phyloP scores from a whole-genome alignment of 2,329 filamentous ascomycete genomes.

The Penicillium sp. region DNA sequence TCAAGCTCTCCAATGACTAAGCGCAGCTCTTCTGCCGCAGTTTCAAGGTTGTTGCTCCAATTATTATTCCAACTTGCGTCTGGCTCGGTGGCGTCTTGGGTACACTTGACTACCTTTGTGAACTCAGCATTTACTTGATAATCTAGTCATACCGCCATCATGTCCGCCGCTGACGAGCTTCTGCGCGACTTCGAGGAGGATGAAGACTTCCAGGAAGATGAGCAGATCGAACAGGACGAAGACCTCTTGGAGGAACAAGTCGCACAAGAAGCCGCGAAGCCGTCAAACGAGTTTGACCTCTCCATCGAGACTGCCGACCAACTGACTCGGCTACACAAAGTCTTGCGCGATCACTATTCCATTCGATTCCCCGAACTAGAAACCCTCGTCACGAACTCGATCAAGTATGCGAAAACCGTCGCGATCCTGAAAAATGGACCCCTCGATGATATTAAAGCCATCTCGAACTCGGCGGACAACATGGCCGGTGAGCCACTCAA shows the following conservation, averaged over 20 bases:
- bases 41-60: constrained; percentile 2
- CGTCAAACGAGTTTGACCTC: constrained; percentile 81
- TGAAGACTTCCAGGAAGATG: constrained; percentile 60
- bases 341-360: constrained; percentile 94
- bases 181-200: constrained; percentile 78
- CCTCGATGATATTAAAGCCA: constrained; percentile 81
- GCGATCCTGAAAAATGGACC: constrained; percentile 92
- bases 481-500: constrained; percentile 75
- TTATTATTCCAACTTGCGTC: constrained; percentile 10
- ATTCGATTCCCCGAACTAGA: constrained; percentile 92
- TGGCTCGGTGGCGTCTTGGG: constrained; percentile 15
- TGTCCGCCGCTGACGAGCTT: constrained; percentile 94
- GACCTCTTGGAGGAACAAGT: constrained; percentile 68
- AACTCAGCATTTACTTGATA: too few species aligned
- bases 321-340: constrained; percentile 92
- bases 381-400: constrained; percentile 83
- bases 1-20: constrained; percentile 29
- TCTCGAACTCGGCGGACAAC: constrained; percentile 80
- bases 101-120: constrained; percentile 7
- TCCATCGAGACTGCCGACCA: constrained; percentile 94
- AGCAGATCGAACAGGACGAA: constrained; percentile 58
- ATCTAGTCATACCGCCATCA: constrained; percentile 45
- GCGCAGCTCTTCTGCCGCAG: constrained; percentile 17
- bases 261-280: constrained; percentile 65
- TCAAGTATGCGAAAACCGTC: constrained; percentile 95